Evolutionary conservation across 2,329 filamentous ascomycete genomes (phyloP), one percentile per base, ranked within the genome.

Genomic region (Colletotrichum noveboracense): DNA sequence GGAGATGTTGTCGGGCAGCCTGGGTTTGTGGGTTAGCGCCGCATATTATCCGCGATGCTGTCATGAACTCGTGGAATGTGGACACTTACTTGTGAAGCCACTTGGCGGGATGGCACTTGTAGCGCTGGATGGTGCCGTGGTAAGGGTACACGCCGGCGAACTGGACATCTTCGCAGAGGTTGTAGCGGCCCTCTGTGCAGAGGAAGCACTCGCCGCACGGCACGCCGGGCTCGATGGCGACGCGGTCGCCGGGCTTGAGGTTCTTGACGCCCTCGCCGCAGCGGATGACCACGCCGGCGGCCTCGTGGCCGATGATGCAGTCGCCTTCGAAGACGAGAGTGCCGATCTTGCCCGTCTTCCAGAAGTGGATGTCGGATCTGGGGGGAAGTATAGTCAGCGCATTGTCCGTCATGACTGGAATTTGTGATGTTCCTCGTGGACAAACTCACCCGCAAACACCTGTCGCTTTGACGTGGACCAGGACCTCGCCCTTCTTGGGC

Each of bases 311-410:
- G 61, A 94, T 87, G 68, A 93, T 92, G 79, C 91, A 92, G 78
- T 93, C 91, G 24, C 89, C 89, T 74, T 92, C 88, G 14, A 94
- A 89, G 3, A 91, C 87, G 3, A 94, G 86, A 3, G 88, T 87
- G 4, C 93, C 93, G 79, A 94, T 94, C 14, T 88, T 84, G 28
- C 93, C 93, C 1, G 87, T 85, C 79, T 92, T 91, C 92, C 92
- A 94, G 78, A 93, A 92, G 80, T 94, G 92, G 77, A 94, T 89
- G 79, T 94, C 92, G 1, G 92, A 93, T 55, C 89, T 91, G 34
- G 21, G 6, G 24, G 24, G n/a, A n/a, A n/a, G n/a, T n/a, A n/a
- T n/a, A 5, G 55, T 77, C 60, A 77, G 76, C 12, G 3, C 16
- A 18, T 12, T 38, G 28, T 21, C 7, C 1, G 4, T 36, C 30